Percentiles rank a stretch among this genome's conserved stretches.
phyloP scores from a whole-genome alignment of 305 asterid species.

The Solanum hybrid region DNA sequence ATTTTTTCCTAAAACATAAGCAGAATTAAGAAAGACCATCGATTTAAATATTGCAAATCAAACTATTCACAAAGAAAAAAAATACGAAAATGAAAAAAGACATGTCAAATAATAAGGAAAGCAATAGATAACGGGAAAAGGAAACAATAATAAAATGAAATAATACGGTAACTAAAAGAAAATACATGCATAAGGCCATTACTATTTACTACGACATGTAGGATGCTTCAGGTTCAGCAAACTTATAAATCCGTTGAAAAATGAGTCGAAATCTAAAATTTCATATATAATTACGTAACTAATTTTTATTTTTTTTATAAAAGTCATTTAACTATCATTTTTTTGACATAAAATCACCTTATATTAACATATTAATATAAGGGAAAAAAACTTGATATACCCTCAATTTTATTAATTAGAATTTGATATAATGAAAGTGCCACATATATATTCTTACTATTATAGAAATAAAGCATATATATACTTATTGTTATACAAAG shows the following conservation, averaged over 20 bases:
- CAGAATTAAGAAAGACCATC: not conserved
- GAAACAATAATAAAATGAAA: not conserved
- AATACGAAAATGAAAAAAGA: not conserved
- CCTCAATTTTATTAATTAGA: too few species aligned
- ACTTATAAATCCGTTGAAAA: too few species aligned
- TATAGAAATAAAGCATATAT: too few species aligned
- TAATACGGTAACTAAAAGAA: not conserved
- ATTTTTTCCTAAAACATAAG: not conserved
- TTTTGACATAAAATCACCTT: not conserved
- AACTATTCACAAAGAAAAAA: not conserved
- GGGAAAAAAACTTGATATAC: too few species aligned
- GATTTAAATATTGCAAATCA: not conserved
- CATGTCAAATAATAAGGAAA: not conserved
- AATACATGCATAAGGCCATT: not conserved
- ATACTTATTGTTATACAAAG: too few species aligned
- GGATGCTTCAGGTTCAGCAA: too few species aligned
- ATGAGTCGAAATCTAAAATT: too few species aligned
- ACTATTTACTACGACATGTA: too few species aligned
- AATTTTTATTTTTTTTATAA: not conserved
- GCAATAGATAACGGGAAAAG: not conserved
- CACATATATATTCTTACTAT: too few species aligned
- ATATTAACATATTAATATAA: too few species aligned
- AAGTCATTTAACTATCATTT: not conserved
- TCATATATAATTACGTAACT: too few species aligned
- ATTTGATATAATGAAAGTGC: too few species aligned